These are phyloP conservation scores for Emmonsiellopsis sp. DNA, from an alignment of 2,329 filamentous ascomycete species.

Conservation along the genomic window DNA sequence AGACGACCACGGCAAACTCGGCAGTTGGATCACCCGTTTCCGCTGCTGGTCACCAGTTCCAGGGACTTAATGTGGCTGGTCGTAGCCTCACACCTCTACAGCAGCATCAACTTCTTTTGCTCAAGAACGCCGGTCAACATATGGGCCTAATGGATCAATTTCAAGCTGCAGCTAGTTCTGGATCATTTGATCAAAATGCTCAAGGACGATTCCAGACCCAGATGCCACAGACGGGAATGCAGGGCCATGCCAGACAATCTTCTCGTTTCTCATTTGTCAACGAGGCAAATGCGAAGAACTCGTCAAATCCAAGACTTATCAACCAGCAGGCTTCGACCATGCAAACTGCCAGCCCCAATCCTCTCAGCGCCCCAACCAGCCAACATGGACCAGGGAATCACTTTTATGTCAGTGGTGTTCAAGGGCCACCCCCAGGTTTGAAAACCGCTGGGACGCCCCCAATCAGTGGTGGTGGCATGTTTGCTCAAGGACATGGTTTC, in stretches of 20 bases:
- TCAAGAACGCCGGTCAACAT: conserved; percentile 52
- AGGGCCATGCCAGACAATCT: conserved; percentile 68
- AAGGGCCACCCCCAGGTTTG: conserved; percentile 85
- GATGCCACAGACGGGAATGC: conserved; percentile 46
- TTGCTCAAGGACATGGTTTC: conserved; percentile 80
- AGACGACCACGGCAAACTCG: conserved; percentile 41
- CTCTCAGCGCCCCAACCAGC: conserved; percentile 27
- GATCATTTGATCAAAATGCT: conserved; percentile 32
- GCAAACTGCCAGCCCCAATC: conserved; percentile 30
- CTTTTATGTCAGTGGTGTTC: conserved; percentile 76
- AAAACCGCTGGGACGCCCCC: conserved; percentile 94
- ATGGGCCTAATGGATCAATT: conserved; percentile 44
- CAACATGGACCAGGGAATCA: conserved; percentile 47
- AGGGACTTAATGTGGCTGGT: conserved; percentile 53
- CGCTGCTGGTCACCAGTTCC: conserved; percentile 32
- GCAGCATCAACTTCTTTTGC: conserved; percentile 61
- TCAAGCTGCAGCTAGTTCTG: conserved; percentile 21
- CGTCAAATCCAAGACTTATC: conserved; percentile 50
- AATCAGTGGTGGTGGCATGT: conserved; percentile 69
- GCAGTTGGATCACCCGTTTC: conserved; percentile 34
- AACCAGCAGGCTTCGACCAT: conserved; percentile 40
- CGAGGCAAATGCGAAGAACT: conserved; percentile 48
- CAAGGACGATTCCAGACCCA: conserved; percentile 40
- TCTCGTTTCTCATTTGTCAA: conserved; percentile 84
- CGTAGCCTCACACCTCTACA: conserved; percentile 76